Conservation (phyloP, 1,284 basidiomycete genomes). For the Ustilago nuda region DNA sequence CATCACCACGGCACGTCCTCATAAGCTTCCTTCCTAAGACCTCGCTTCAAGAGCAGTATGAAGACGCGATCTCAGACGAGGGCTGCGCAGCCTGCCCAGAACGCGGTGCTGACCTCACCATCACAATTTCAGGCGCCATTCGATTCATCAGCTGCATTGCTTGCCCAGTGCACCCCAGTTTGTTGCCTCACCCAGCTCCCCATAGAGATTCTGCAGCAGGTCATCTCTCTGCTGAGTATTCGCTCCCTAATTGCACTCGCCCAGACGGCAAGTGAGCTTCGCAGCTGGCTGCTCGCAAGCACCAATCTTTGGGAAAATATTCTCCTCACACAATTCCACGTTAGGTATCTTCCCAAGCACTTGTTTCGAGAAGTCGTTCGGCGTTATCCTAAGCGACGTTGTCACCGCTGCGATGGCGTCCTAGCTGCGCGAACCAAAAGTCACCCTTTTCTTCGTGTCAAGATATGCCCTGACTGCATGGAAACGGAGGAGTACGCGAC, state of each 20-base stretch:
- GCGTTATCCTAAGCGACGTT: not conserved
- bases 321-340: not conserved
- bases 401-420: not conserved
- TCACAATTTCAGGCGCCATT: not conserved
- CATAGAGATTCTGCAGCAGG: not conserved
- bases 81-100: not conserved
- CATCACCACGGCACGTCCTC: not conserved
- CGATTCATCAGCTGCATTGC: not conserved
- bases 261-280: not conserved
- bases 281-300: not conserved
- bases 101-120: not conserved
- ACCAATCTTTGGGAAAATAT: not conserved
- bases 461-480: not conserved
- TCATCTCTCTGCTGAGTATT: not conserved
- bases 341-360: not conserved
- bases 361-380: not conserved
- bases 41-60: not conserved
- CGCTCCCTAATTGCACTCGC: not conserved
- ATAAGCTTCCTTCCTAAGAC: not conserved
- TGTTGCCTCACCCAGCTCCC: not conserved
- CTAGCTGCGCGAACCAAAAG: not conserved
- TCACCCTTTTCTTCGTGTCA: not conserved
- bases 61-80: not conserved
- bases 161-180: not conserved
- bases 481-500: not conserved